These are phyloP conservation scores for Rhodotorula kratochvilovae DNA, from an alignment of 768 basidiomycete species.

Conservation along the genomic window DNA sequence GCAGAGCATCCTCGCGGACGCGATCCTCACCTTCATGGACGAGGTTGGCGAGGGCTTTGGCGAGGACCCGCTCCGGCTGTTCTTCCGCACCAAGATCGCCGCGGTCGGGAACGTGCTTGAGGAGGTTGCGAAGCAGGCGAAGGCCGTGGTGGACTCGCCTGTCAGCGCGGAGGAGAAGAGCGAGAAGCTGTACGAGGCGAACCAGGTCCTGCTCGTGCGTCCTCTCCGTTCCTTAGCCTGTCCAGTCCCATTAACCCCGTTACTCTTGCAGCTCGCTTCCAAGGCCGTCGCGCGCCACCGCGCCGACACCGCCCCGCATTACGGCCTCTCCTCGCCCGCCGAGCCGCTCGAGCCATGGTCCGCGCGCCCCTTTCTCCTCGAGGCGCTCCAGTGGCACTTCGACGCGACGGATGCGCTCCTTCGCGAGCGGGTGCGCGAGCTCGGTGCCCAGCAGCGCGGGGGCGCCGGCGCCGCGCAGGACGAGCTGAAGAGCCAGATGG, in stretches of 20 bases:
- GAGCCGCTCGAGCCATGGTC: constrained; percentile 65
- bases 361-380: constrained; percentile 63
- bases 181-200: constrained; percentile 61
- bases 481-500: constrained; percentile 47
- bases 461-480: constrained; percentile 44
- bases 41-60: constrained; percentile 56
- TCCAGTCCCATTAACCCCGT: too few species aligned
- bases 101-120: constrained; percentile 67
- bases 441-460: constrained; percentile 44
- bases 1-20: constrained; percentile 59
- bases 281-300: constrained; percentile 71
- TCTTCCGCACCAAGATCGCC: constrained; percentile 66
- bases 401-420: constrained; percentile 50
- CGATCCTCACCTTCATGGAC: constrained; percentile 66
- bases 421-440: constrained; percentile 45
- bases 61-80: constrained; percentile 74
- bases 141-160: constrained; percentile 52
- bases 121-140: constrained; percentile 57
- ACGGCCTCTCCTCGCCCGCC: constrained; percentile 71
- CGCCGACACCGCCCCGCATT: constrained; percentile 64
- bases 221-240: neutral
- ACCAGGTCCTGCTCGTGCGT: constrained; percentile 64
- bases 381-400: constrained; percentile 67
- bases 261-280: constrained; percentile 59
- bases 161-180: constrained; percentile 48